phyloP scores from a whole-genome alignment of 306 rosid genomes.

The Casuarina glauca region DNA sequence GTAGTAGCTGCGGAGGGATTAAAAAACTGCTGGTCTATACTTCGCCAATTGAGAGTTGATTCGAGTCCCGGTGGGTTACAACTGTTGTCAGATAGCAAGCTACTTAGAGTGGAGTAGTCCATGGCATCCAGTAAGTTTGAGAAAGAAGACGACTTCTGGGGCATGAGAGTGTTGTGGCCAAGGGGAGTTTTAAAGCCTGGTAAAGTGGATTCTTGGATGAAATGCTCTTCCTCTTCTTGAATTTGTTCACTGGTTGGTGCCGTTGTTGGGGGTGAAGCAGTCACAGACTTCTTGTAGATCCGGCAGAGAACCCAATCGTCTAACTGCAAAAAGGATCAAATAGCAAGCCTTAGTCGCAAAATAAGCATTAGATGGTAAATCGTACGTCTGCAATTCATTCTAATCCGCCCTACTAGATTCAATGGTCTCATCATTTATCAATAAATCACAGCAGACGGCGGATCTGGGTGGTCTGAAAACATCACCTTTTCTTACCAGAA shows the following conservation, averaged over 20 bases:
- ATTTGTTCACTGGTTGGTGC: slow-evolving; percentile 22
- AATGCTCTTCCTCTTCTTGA: slow-evolving; percentile 25
- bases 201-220: slow-evolving; percentile 29
- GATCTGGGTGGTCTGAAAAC: too few species aligned
- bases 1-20: neutral
- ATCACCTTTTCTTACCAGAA: too few species aligned
- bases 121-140: slow-evolving; percentile 55
- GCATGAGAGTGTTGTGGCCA: slow-evolving; percentile 27
- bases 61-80: slow-evolving; percentile 33
- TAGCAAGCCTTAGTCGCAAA: neutral
- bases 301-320: slow-evolving; percentile 68
- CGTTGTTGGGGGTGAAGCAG: slow-evolving; percentile 26
- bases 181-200: slow-evolving; percentile 17
- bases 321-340: slow-evolving; percentile 33
- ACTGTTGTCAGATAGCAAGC: slow-evolving; percentile 44
- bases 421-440: too few species aligned
- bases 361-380: neutral
- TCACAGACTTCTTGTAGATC: slow-evolving; percentile 55
- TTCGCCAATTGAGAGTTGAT: slow-evolving; percentile 27
- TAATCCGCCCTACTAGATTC: too few species aligned
- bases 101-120: slow-evolving; percentile 56
- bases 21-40: slow-evolving; percentile 28
- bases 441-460: too few species aligned
- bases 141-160: slow-evolving; percentile 61
- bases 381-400: too few species aligned